Evolutionary conservation across 257 asterid genomes (phyloP).

Genomic region (Catharanthus roseus): DNA sequence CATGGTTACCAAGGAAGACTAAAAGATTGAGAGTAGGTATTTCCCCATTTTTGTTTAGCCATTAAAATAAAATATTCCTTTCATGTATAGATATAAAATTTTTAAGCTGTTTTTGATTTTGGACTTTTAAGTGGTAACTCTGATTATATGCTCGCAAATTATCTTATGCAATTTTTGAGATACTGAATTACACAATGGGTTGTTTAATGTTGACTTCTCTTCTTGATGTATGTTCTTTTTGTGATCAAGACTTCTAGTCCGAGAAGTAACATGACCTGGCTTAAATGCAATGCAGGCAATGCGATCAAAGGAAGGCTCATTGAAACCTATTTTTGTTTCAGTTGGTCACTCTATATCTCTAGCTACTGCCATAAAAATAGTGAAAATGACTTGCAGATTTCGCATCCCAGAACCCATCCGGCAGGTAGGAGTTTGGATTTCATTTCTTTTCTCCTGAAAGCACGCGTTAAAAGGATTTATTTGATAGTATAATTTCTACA

Average conservation of each 20-base stretch:
- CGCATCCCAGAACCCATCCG: slow-evolving; percentile 91
- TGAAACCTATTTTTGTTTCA: slow-evolving; percentile 73
- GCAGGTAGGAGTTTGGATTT: slow-evolving; percentile 42
- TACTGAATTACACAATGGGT: background rate
- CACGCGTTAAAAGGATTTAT: background rate
- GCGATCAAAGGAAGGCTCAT: slow-evolving; percentile 46
- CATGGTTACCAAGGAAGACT: background rate
- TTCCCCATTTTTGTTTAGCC: background rate
- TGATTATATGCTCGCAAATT: background rate
- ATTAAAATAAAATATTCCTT: background rate
- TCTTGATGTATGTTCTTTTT: background rate
- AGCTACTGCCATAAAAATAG: slow-evolving; percentile 50
- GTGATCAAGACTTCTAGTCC: background rate
- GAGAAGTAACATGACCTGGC: background rate
- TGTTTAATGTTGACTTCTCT: background rate
- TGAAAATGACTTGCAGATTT: slow-evolving; percentile 53
- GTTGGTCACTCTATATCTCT: slow-evolving; percentile 83
- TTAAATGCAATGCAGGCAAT: slow-evolving; percentile 55
- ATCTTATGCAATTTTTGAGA: background rate
- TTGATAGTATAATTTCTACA: background rate
- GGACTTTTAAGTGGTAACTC: background rate
- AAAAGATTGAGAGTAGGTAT: background rate
- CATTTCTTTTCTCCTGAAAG: background rate
- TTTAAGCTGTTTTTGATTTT: background rate
- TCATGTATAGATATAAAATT: background rate